Conservation (phyloP, 169 alveolate species). For the Cryptosporidium andersoni region DNA sequence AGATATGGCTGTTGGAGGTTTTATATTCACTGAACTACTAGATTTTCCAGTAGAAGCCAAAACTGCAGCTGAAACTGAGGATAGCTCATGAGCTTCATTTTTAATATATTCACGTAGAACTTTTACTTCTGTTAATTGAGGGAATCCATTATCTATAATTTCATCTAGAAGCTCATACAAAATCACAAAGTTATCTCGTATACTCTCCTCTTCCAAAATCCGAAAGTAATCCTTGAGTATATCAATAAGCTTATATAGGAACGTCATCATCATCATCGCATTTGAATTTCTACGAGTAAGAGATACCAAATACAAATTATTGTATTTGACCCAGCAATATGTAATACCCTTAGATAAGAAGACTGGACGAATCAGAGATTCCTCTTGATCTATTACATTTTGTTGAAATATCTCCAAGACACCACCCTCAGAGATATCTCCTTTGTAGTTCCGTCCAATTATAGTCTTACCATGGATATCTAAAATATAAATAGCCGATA, state of each 20-base stretch:
- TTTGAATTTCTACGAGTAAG: constrained; percentile 82
- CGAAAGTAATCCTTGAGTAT: constrained; percentile 95
- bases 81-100: constrained; percentile 89
- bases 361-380: constrained; percentile 91
- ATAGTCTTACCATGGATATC: constrained; percentile 91
- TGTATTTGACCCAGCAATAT: constrained; percentile 95
- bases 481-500: constrained; percentile 91
- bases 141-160: constrained; percentile 99
- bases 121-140: constrained; percentile 94
- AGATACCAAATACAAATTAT: constrained; percentile 90
- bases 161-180: constrained; percentile 99
- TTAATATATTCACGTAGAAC: constrained; percentile 92
- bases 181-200: constrained; percentile 98
- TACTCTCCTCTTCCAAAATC: constrained; percentile 97
- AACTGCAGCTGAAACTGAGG: constrained; percentile 19
- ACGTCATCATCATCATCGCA: constrained; percentile 84
- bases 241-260: constrained; percentile 84
- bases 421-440: constrained; percentile 85
- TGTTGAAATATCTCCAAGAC: constrained; percentile 87
- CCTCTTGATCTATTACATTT: constrained; percentile 94
- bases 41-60: constrained; percentile 59
- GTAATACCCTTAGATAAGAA: constrained; percentile 93
- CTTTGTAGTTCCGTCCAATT: constrained; percentile 90
- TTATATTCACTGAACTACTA: constrained; percentile 72
- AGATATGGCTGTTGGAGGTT: constrained; percentile 92